Base-by-base conservation (phyloP, 129 eudicot species). In the Rutidosis leptorrhynchoides region DNA sequence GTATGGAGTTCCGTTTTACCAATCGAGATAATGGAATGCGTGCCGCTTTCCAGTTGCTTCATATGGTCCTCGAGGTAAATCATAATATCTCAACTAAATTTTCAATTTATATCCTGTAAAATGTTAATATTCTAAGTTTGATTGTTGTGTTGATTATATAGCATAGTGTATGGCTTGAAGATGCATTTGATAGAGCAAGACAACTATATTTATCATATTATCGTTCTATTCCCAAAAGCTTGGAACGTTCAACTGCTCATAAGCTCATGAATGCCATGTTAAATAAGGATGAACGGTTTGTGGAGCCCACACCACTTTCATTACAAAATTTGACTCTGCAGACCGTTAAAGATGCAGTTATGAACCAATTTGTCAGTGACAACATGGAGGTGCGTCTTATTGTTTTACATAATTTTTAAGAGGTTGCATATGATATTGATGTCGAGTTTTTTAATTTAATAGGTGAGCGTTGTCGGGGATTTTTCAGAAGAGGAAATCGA, bases 111-210 rank as follows among this genome's bases (percentile, higher is more conserved):
- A 66, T 28, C 51, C 33, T 51, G 62, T 24, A n/a, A 6, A 9
- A 28, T 30, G 16, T 62, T 48, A 24, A 51, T 58, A 21, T 58
- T 68, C 5, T 88, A 10, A 19, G 42, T 7, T 35, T 61, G 58
- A 75, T 71, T 28, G 25, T 23, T 63, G n/a, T 48, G 22, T 52
- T 11, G 64, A 52, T 55, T 35, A 14, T 83, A 80, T 97, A 94
- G 99, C 96, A 86, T 86, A 94, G 99, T 46, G 99, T 94, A 19
- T 94, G 99, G 99, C 85, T 94, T 65, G 99, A 94, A 22, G 99
- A 94, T 73, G 99, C 99, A 49, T 89, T 89, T 77, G 99, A 94
- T 71, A 86, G 99, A 81, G 97, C 99, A 68, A 89, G 88, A 67
- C 99, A 94, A 80, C 67, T 94, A 66, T 94, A 94, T 71, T 59